Base-by-base conservation (phyloP, 352 stramenopile species). In the Globisporangium heterothallicum region DNA sequence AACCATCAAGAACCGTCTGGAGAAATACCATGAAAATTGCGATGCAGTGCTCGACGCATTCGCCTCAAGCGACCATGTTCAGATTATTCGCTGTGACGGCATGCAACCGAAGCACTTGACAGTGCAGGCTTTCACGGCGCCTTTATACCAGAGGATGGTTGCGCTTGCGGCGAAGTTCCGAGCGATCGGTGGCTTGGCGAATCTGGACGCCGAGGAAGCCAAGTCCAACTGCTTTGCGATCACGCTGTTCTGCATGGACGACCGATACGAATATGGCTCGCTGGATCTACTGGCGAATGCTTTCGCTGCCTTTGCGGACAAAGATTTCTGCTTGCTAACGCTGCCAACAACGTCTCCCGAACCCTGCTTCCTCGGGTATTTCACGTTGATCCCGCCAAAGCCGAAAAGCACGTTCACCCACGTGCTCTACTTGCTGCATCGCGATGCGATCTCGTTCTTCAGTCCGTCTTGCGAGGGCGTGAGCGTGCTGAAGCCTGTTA, bases 1-100 rank as follows among this genome's bases (percentile, higher is more conserved):
- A n/a, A 97, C 94, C 56, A 84, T 97, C 19, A 79, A 72, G 50
- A 87, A 84, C 12, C 75, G 92, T 14, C 61, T 98, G 3, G 64
- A 77, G 7, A 84, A 88, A 50, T 97, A 86, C 55, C 83, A 97
- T 61, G 63, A 68, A 10, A 73, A 92, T 54, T 72, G 63, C 19
- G 68, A 70, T 14, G 59, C 67, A 4, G 78, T 92, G 24, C 55
- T 86, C 7, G 49, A 34, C 0, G 61, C 64, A 0, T 90, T 92
- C 41, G 61, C 51, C 5, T 38, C 58, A 2, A 62, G 51, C 46
- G 52, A 47, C 6, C n/a, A 27, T 0, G 64, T 86, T 0, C 63
- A 81, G 42, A 68, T 91, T 48, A 50, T 90, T n/a, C 63, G 63
- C 3, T 78, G 73, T 27, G 77, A 90, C 34, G 79, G 77, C 1